Evolutionary conservation across 202 grass and related monocot species (phyloP).

Genomic region (Zoysia matrella): DNA sequence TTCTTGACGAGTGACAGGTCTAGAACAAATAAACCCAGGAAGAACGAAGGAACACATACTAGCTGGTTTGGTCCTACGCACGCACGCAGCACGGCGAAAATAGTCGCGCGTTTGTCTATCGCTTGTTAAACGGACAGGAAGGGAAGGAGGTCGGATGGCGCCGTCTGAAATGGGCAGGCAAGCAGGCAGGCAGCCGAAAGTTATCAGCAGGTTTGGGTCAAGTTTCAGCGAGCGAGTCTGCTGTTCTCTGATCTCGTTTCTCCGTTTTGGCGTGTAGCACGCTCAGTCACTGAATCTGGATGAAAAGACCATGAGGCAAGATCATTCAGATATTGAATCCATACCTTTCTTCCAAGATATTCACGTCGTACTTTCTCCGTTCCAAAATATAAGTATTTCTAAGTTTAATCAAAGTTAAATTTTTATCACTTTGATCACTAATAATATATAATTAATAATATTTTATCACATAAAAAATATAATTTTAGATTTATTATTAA

Average conservation of each 20-base stretch:
- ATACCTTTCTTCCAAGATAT: no score
- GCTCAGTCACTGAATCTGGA: neutral
- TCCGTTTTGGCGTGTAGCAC: neutral
- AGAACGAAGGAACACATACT: neutral
- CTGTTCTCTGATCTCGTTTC: neutral
- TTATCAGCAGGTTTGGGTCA: constrained; percentile 7
- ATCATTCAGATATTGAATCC: no score
- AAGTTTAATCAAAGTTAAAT: no score
- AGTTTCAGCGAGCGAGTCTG: neutral
- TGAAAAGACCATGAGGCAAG: no score
- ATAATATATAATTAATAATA: no score
- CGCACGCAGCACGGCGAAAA: neutral
- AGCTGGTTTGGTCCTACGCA: neutral
- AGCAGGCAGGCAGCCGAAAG: neutral
- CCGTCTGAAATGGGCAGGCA: constrained; percentile 32
- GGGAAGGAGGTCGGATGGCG: neutral
- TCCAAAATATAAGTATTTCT: no score
- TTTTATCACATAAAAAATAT: no score
- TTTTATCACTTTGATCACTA: no score
- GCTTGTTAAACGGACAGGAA: neutral
- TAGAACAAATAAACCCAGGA: neutral
- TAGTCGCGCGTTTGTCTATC: neutral
- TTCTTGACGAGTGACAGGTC: constrained; percentile 16
- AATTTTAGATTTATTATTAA: no score
- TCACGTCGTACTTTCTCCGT: no score